Evolutionary conservation across 192 early-diverging fungal genomes (phyloP).

Genomic region (Helicostylum pulchrum): DNA sequence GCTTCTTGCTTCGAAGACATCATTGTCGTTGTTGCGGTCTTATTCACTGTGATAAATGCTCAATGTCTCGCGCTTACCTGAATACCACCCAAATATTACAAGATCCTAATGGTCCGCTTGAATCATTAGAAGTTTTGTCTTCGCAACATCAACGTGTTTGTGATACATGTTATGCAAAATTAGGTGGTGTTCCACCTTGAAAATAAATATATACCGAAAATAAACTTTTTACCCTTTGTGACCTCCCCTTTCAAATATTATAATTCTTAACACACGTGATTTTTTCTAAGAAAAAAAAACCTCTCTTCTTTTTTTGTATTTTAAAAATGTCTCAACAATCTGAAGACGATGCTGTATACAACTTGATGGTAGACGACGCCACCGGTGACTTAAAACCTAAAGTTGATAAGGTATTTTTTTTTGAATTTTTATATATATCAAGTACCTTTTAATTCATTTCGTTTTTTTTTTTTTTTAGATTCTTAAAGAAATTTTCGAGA

Average conservation of each 20-base stretch:
- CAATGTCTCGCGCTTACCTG: slow-evolving; percentile 53
- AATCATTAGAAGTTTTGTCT: slow-evolving; percentile 19
- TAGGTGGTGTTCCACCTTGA: slow-evolving; percentile 14
- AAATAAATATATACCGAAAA: background rate
- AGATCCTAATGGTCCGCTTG: slow-evolving; percentile 33
- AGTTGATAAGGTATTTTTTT: background rate
- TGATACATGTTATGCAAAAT: slow-evolving; percentile 37
- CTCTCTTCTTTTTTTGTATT: no score
- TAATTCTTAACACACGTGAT: no score
- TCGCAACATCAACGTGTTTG: slow-evolving; percentile 35
- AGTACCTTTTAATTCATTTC: background rate
- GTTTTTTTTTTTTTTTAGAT: slow-evolving; percentile 20
- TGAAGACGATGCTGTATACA: background rate
- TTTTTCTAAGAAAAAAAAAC: no score
- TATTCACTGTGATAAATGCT: slow-evolving; percentile 81
- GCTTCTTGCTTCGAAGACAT: slow-evolving; percentile 76
- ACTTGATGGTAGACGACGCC: background rate
- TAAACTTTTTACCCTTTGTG: background rate
- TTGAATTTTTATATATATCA: background rate
- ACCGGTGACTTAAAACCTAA: background rate
- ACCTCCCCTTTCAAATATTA: no score
- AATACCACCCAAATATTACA: slow-evolving; percentile 45
- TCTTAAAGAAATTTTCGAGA: slow-evolving; percentile 34
- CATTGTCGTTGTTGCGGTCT: slow-evolving; percentile 91
- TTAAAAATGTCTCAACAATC: background rate